phyloP scores from a whole-genome alignment of 2,329 filamentous ascomycete species.

The Cercospora citrullina region DNA sequence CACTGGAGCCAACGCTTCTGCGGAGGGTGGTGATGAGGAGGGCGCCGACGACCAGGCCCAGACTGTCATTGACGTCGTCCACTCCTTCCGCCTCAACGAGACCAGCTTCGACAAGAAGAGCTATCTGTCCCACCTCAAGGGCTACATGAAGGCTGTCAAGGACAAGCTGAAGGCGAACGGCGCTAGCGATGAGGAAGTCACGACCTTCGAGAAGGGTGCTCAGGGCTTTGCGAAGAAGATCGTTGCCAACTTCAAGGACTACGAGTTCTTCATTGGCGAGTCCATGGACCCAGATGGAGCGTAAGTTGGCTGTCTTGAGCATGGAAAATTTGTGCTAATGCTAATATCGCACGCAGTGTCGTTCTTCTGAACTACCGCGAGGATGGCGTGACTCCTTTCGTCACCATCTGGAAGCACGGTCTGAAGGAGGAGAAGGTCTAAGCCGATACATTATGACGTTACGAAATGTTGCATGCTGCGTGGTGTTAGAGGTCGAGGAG shows the following conservation, averaged over 20 bases:
- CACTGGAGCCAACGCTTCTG: constrained; percentile 94
- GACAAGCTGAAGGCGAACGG: constrained; percentile 63
- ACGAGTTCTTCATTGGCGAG: constrained; percentile 90
- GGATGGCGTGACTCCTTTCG: constrained; percentile 86
- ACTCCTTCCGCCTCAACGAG: constrained; percentile 84
- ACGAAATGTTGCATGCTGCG: constrained; percentile 4
- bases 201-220: constrained; percentile 77
- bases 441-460: constrained; percentile 11
- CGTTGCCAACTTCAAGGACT: constrained; percentile 86
- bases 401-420: constrained; percentile 95
- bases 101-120: constrained; percentile 84
- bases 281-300: constrained; percentile 92
- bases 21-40: constrained; percentile 73
- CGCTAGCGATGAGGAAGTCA: constrained; percentile 65
- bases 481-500: constrained; percentile 15
- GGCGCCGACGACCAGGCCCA: constrained; percentile 66
- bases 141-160: constrained; percentile 91
- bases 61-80: constrained; percentile 88
- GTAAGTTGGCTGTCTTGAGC: constrained; percentile 56
- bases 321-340: not conserved
- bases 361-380: constrained; percentile 97
- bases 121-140: constrained; percentile 84
- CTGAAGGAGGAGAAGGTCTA: constrained; percentile 90
- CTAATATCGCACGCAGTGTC: constrained; percentile 57
- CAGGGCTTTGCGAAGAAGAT: constrained; percentile 77